Conservation (phyloP, 768 basidiomycete species). For the Mycena sanguinolenta region DNA sequence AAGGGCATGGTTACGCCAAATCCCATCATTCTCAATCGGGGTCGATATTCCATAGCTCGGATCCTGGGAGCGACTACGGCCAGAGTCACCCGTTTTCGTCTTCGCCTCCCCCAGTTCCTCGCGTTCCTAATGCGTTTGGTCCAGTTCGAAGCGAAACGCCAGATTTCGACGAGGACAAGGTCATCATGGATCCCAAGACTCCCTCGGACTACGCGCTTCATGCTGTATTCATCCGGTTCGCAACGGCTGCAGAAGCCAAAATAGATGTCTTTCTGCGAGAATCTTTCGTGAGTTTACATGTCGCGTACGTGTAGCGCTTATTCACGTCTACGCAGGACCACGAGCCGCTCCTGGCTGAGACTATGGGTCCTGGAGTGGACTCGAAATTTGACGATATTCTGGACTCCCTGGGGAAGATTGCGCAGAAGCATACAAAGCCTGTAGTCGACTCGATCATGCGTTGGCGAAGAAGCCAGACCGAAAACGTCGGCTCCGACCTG, state of each 20-base stretch:
- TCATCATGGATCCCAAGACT: constrained; percentile 79
- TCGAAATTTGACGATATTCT: constrained; percentile 86
- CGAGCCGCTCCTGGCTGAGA: constrained; percentile 74
- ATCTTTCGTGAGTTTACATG: constrained; percentile 66
- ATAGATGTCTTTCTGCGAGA: constrained; percentile 82
- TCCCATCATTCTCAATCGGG: constrained; percentile 85
- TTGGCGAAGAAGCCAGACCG: constrained; percentile 86
- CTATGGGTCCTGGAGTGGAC: constrained; percentile 82
- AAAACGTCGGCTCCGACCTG: constrained; percentile 66
- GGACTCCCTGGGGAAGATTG: constrained; percentile 87
- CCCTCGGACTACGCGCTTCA: constrained; percentile 92
- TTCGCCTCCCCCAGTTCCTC: constrained; percentile 85
- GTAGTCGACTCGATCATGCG: constrained; percentile 90
- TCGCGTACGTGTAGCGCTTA: neutral
- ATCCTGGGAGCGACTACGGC: constrained; percentile 79
- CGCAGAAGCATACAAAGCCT: constrained; percentile 84
- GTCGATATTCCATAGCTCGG: constrained; percentile 78
- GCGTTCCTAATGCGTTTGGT: constrained; percentile 75
- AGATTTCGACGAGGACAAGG: constrained; percentile 77
- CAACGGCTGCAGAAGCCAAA: constrained; percentile 81
- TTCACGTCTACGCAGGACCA: constrained; percentile 62
- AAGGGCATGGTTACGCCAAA: constrained; percentile 72
- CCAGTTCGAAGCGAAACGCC: constrained; percentile 67
- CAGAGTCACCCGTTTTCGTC: constrained; percentile 60
- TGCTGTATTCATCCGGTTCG: constrained; percentile 90